These are phyloP conservation scores for Oryza punctata DNA, from an alignment of 176 grass and related monocot genomes.

Conservation along the genomic window DNA sequence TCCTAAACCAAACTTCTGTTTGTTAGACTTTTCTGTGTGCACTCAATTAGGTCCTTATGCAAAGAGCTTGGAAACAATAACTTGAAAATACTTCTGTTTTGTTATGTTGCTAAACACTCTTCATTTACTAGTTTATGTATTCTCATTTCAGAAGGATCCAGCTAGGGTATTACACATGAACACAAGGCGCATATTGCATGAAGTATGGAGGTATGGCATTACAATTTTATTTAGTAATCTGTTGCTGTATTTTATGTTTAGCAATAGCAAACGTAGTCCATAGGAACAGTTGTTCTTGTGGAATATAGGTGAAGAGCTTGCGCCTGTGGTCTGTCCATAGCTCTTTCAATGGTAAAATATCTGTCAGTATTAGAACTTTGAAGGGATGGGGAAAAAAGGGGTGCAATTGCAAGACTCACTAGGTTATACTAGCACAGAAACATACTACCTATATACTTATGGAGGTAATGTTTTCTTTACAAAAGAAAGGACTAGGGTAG, in stretches of 20 bases:
- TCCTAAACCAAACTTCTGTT: background rate
- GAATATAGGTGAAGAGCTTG: background rate
- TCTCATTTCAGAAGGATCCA: conserved; percentile 78
- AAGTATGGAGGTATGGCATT: conserved; percentile 82
- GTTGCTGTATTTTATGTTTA: background rate
- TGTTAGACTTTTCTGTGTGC: background rate
- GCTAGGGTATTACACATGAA: conserved; percentile 70
- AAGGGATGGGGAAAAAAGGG: background rate
- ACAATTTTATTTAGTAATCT: background rate
- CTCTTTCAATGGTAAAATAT: background rate
- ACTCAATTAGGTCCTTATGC: background rate
- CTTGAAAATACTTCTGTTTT: background rate
- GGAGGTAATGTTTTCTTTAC: background rate
- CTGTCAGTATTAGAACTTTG: background rate
- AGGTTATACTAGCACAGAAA: background rate
- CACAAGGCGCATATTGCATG: conserved; percentile 67
- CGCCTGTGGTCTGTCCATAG: background rate
- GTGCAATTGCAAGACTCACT: background rate
- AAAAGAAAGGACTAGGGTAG: background rate
- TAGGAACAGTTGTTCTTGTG: background rate
- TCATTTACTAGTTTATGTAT: conserved; percentile 3
- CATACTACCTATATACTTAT: background rate
- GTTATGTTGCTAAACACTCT: background rate
- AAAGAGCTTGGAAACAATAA: conserved; percentile 10
- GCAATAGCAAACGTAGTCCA: background rate